Evolutionary conservation across 148 eudicot species (phyloP).

Genomic region (Rhododendron williamsianum): DNA sequence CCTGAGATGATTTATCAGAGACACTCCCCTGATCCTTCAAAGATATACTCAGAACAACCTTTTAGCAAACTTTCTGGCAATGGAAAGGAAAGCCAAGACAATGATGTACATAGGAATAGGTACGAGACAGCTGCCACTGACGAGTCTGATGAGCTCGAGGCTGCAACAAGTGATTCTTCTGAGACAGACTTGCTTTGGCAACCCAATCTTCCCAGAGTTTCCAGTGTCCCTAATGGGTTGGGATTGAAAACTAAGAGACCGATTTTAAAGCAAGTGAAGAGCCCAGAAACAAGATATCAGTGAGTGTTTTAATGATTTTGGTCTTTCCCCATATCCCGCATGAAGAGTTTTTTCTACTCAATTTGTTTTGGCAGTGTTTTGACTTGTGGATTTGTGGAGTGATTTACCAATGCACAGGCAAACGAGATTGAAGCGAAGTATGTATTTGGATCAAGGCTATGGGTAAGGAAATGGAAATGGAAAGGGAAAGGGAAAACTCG

Average conservation of each 20-base stretch:
- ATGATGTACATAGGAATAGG: constrained; percentile 25
- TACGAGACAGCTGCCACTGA: constrained; percentile 37
- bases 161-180: constrained; percentile 66
- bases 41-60: constrained; percentile 26
- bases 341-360: background rate
- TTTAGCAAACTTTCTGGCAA: constrained; percentile 11
- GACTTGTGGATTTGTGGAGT: background rate
- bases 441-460: background rate
- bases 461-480: background rate
- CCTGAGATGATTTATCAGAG: constrained; percentile 27
- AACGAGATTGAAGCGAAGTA: background rate
- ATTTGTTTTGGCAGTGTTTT: background rate
- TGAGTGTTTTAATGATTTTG: background rate
- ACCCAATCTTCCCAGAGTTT: constrained; percentile 31
- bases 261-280: constrained; percentile 36
- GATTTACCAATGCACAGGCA: background rate
- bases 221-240: constrained; percentile 36
- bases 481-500: background rate
- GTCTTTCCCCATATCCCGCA: background rate
- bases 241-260: constrained; percentile 51
- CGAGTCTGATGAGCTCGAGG: constrained; percentile 57
- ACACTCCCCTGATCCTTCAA: constrained; percentile 19
- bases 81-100: constrained; percentile 28
- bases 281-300: constrained; percentile 51
- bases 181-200: constrained; percentile 52